Evolutionary conservation across 495 filamentous ascomycete genomes (phyloP).

Genomic region (Hyphodiscus hymeniophilus): DNA sequence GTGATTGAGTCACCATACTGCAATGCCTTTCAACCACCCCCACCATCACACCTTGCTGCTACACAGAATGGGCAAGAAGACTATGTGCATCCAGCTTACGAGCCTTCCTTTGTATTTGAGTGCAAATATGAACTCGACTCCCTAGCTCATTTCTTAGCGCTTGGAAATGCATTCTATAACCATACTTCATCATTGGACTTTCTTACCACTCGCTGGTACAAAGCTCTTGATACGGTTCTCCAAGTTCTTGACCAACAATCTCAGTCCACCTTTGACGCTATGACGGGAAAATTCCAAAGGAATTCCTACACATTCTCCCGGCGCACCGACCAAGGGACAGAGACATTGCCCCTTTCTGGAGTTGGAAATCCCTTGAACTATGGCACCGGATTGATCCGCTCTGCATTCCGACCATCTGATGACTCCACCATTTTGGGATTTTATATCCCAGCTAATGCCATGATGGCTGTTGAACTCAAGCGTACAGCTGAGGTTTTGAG

Average conservation of each 20-base stretch:
- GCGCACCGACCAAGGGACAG: slow-evolving; percentile 71
- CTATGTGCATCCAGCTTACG: slow-evolving; percentile 76
- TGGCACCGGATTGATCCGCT: slow-evolving; percentile 78
- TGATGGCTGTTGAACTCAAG: slow-evolving; percentile 87
- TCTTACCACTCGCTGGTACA: slow-evolving; percentile 70
- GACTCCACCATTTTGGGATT: slow-evolving; percentile 94
- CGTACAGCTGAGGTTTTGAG: slow-evolving; percentile 63
- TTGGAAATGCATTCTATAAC: slow-evolving; percentile 79
- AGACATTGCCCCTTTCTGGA: slow-evolving; percentile 77
- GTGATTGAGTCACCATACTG: slow-evolving; percentile 94
- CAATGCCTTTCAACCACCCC: slow-evolving; percentile 95
- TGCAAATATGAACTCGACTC: slow-evolving; percentile 99
- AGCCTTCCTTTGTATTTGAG: slow-evolving; percentile 80
- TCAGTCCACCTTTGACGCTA: slow-evolving; percentile 64
- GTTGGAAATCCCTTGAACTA: slow-evolving; percentile 84
- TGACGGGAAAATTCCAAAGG: slow-evolving; percentile 49
- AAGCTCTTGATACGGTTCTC: slow-evolving; percentile 67
- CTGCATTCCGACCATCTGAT: slow-evolving; percentile 93
- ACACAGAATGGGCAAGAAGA: slow-evolving; percentile 73
- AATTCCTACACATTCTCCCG: slow-evolving; percentile 88
- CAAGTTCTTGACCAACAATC: slow-evolving; percentile 69
- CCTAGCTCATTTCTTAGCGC: slow-evolving; percentile 79
- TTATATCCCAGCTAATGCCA: slow-evolving; percentile 93
- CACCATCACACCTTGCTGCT: slow-evolving; percentile 62
- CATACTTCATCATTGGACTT: slow-evolving; percentile 72